Conservation (phyloP, 2,329 filamentous ascomycete species). For the Botrytis sinoallii region DNA sequence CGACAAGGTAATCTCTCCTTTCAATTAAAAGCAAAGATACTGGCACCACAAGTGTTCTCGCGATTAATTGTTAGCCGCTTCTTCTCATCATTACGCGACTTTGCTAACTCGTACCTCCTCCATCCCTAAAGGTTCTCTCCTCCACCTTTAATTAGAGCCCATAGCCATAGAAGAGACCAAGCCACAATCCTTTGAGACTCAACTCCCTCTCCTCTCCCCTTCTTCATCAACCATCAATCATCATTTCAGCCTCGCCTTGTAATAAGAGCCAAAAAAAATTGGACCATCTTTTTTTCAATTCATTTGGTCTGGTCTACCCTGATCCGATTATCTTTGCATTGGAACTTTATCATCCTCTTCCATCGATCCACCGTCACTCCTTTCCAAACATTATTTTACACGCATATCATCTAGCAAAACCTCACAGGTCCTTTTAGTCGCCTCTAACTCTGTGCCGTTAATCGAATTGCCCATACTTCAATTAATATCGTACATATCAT, state of each 20-base stretch:
- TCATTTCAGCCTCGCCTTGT: slow-evolving; percentile 16
- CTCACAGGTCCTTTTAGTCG: neutral
- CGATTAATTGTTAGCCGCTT: slow-evolving; percentile 2
- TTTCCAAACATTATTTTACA: neutral
- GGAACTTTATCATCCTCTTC: neutral
- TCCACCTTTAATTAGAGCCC: neutral
- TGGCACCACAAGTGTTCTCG: neutral
- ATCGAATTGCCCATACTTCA: neutral
- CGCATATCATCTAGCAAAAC: neutral
- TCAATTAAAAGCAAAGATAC: neutral
- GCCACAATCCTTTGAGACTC: neutral
- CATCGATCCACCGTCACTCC: slow-evolving; percentile 3
- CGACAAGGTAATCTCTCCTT: neutral
- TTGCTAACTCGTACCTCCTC: neutral
- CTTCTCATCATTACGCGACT: slow-evolving; percentile 1
- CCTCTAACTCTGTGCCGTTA: neutral
- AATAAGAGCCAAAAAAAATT: neutral
- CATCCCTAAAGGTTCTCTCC: neutral
- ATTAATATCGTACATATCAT: neutral
- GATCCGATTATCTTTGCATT: neutral
- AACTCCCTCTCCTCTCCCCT: neutral
- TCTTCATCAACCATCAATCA: neutral
- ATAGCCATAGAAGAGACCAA: neutral
- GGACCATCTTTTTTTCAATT: neutral
- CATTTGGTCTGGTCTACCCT: neutral